Base-by-base conservation (phyloP, 202 grass and related monocot species). In the Setaria viridis region DNA sequence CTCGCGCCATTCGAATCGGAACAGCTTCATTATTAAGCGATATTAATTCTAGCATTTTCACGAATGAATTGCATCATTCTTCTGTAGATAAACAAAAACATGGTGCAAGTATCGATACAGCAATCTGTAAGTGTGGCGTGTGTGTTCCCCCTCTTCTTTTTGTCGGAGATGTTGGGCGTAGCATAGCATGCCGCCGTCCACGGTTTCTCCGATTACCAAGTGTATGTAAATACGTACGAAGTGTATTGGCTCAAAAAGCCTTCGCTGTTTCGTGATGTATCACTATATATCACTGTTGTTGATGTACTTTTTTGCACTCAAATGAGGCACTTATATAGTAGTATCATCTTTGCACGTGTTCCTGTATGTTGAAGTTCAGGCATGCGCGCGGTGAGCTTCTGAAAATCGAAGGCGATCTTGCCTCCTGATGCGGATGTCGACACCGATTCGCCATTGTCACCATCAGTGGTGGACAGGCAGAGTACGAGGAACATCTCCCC, bases 71-170 rank as follows among this genome's bases (percentile, higher is more conserved):
- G 82, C 85, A 91, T 85, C 89, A 91, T 91, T 88, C 81, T 82
- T 81, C 47, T 91, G 85, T 91, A 11, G 35, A 91, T 91, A 88
- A 82, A 88, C 85, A 77, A 91, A 91, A 62, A 56, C 35, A 82
- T 91, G 81, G 62, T 91, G 85, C 85, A 88, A 84, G 51, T 62
- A 46, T 59, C 48, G 63, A 76, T 63, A 72, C 39, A 77, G 39
- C 70, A 72, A 72, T 46, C 54, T 86, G 53, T 46, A 83, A 51
- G 76, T 14, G 81, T 68, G 76, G 76, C 29, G 72, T 30, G 79
- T 70, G 35, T 13, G 39, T 2, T 13, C 25, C 25, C 25, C 35
- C 1, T 16, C 5, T 2, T 60, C 50, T 67, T 55, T 89, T 86
- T 84, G 25, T n/a, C 20, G 69, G 43, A 55, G 34, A 80, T 42